These are phyloP conservation scores for Eucalyptus decipiens DNA, from an alignment of 345 rosid genomes.

Conservation along the genomic window DNA sequence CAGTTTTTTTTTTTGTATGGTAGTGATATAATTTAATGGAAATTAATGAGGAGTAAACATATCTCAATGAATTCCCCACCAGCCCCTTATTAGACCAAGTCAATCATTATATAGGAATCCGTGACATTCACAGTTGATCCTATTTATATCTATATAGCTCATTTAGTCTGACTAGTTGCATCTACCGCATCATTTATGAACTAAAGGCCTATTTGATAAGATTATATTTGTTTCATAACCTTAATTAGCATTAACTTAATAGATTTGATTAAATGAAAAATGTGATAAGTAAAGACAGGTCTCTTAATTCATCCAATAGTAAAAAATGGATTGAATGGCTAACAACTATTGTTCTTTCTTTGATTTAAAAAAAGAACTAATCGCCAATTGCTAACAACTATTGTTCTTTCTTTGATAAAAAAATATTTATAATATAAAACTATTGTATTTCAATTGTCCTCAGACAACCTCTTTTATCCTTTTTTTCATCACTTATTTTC, in stretches of 20 bases:
- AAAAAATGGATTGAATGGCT: no score
- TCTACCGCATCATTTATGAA: background rate
- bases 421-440: no score
- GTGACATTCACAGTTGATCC: accelerated
- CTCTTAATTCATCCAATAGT: no score
- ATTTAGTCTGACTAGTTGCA: no score
- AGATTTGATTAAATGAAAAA: no score
- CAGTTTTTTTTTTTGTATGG: accelerated
- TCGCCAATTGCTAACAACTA: no score
- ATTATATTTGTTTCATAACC: background rate
- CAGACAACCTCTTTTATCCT: no score
- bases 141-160: background rate
- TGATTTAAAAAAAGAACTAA: no score
- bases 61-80: background rate
- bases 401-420: background rate
- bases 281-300: background rate
- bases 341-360: no score
- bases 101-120: background rate
- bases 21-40: no score
- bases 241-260: background rate
- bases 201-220: background rate
- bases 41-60: accelerated
- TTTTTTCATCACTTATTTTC: background rate
- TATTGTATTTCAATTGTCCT: background rate
- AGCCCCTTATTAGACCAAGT: background rate